These are phyloP conservation scores for Cenchrus americanus DNA, from an alignment of 176 grass and related monocot species.

Conservation along the genomic window DNA sequence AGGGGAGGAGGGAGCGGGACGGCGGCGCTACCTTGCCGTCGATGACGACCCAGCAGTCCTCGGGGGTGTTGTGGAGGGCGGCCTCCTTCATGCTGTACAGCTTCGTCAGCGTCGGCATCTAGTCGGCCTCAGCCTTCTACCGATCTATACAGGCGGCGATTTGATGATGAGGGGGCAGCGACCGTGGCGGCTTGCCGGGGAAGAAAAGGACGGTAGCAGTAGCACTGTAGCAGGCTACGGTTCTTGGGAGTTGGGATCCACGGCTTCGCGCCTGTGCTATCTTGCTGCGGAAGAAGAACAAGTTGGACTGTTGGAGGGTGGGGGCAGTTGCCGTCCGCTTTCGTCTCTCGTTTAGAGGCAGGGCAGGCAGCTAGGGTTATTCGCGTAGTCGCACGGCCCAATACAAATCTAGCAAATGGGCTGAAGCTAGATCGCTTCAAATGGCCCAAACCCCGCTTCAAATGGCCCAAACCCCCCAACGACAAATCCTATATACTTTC, in stretches of 20 bases:
- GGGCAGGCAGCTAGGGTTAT: not conserved
- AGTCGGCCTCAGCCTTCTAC: not conserved
- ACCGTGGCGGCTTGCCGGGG: constrained; percentile 25
- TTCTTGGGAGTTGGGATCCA: constrained; percentile 14
- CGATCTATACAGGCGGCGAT: not conserved
- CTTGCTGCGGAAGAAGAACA: constrained; percentile 50
- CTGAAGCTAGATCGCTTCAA: not conserved
- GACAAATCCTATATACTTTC: too few relatives aligned
- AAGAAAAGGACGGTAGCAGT: not conserved
- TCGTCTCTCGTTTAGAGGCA: not conserved
- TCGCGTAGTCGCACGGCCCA: not conserved
- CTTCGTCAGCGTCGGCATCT: constrained; percentile 77
- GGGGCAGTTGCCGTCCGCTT: not conserved
- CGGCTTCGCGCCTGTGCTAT: constrained; percentile 3
- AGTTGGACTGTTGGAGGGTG: constrained; percentile 5
- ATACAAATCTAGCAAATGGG: not conserved
- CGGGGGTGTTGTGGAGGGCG: constrained; percentile 63
- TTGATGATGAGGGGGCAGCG: not conserved
- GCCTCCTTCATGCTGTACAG: constrained; percentile 81
- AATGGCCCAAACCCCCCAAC: too few relatives aligned
- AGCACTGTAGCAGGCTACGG: not conserved
- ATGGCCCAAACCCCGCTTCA: not conserved
- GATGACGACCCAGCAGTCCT: constrained; percentile 87
- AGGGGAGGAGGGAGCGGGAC: not conserved
- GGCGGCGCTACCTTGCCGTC: constrained; percentile 65